Evolutionary conservation across 2,329 filamentous ascomycete species (phyloP), one percentile per base, ranked within the genome.

Genomic region (Colletotrichum theobromicola): DNA sequence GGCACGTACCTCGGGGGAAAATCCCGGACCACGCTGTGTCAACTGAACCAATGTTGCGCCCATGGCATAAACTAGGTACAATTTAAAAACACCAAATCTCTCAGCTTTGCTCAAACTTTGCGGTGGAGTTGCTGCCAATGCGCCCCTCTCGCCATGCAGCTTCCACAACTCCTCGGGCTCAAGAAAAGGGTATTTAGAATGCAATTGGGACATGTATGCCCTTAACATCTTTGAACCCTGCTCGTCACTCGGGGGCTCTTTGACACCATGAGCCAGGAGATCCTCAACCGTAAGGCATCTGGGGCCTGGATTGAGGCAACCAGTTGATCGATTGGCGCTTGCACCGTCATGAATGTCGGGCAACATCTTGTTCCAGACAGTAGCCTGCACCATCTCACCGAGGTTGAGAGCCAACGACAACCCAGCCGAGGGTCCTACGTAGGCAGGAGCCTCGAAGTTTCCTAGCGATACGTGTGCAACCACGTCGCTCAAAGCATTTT

Each of bases 281-380:
- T 87, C 86, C 66, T 85, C 82, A 72, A 84, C 79, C n/a, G 81
- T 83, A 37, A 83, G 81, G 24, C 79, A 62, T 21, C 65, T 67
- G 12, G 46, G 57, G 21, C 70, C 35, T 2, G 58, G 57, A 30
- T 69, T 72, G 34, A 69, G 57, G 28, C 46, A 64, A n/a, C 72
- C 53, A 26, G 55, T 35, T 8, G 61, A 32, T 15, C 69, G 75
- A 53, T 76, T 75, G 30, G 65, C 67, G 30, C 63, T 63, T 26
- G 68, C 67, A 53, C 46, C 67, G 16, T 73, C 69, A 24, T 61
- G 60, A 6, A 69, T 62, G 53, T 67, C 75, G 28, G 78, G 80
- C n/a, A 89, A 79, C 3, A 87, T 85, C 75, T 89, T 88, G 63
- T 88, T 88, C 88, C 87, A 89, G 2, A 89, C 87, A 21, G 87